phyloP scores from a whole-genome alignment of 768 basidiomycete genomes.

The Auriscalpium vulgare region DNA sequence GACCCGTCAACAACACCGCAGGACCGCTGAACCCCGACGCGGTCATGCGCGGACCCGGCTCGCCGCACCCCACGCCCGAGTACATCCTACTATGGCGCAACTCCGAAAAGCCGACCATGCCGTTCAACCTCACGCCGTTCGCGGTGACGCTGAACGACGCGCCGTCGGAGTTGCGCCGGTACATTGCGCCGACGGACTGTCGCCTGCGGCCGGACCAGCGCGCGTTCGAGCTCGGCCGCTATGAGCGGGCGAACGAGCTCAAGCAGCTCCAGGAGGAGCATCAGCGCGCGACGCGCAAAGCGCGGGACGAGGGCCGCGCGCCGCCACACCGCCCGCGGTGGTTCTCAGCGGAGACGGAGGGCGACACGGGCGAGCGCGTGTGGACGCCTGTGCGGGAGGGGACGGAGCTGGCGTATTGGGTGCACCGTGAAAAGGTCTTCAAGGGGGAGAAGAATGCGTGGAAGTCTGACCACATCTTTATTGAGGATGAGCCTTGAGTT shows the following conservation, averaged over 20 bases:
- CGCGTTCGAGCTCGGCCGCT: conserved; percentile 85
- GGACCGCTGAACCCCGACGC: conserved; percentile 70
- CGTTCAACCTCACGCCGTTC: conserved; percentile 94
- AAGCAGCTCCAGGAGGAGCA: conserved; percentile 79
- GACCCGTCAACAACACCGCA: conserved; percentile 48
- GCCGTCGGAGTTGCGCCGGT: conserved; percentile 60
- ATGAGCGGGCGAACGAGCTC: conserved; percentile 74
- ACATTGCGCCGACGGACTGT: conserved; percentile 85
- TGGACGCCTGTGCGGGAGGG: conserved; percentile 63
- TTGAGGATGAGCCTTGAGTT: conserved; percentile 42
- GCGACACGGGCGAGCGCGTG: conserved; percentile 83
- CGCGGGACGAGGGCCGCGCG: conserved; percentile 65
- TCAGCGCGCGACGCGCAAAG: conserved; percentile 62
- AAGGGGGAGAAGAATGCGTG: conserved; percentile 36
- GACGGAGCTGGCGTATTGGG: conserved; percentile 73
- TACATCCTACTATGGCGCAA: conserved; percentile 91
- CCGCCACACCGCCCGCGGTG: conserved; percentile 78
- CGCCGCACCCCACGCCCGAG: conserved; percentile 46
- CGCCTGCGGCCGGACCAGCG: conserved; percentile 88
- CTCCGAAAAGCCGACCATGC: conserved; percentile 71
- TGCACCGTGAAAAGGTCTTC: conserved; percentile 63
- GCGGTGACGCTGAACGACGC: conserved; percentile 90
- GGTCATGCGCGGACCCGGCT: conserved; percentile 37
- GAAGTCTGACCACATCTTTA: conserved; percentile 73
- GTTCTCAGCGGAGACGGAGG: conserved; percentile 78